Evolutionary conservation across 2,329 filamentous ascomycete species (phyloP).

Genomic region (Arthrinium phaeospermum): DNA sequence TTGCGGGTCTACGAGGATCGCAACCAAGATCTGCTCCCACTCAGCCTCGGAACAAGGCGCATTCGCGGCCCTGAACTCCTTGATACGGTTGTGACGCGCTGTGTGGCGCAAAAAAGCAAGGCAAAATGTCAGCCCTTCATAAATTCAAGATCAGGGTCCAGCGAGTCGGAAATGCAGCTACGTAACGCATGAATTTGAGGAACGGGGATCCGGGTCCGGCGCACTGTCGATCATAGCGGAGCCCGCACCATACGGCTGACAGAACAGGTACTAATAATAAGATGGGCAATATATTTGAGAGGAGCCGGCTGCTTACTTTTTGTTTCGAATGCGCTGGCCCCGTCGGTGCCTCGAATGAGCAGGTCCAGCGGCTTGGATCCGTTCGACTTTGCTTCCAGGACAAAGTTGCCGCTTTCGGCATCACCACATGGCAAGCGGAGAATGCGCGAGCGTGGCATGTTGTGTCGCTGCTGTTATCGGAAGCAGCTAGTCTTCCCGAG

Average conservation of each 20-base stretch:
- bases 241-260: neutral
- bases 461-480: neutral
- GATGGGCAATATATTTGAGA: constrained; percentile 4
- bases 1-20: constrained; percentile 53
- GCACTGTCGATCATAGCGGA: constrained; percentile 12
- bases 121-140: neutral
- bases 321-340: constrained; percentile 16
- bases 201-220: constrained; percentile 4
- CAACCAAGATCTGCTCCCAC: constrained; percentile 67
- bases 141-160: constrained; percentile 8
- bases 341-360: constrained; percentile 18
- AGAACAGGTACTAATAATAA: constrained; percentile 1
- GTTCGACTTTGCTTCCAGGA: constrained; percentile 9
- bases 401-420: constrained; percentile 12
- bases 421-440: constrained; percentile 14
- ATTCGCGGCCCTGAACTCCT: constrained; percentile 58
- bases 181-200: constrained; percentile 12
- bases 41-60: constrained; percentile 64
- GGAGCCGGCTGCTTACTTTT: constrained; percentile 19
- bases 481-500: neutral
- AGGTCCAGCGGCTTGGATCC: constrained; percentile 16
- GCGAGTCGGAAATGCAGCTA: constrained; percentile 2
- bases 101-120: constrained; percentile 23
- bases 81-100: constrained; percentile 64
- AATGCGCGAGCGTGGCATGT: constrained; percentile 18